Base-by-base conservation (phyloP, 1,284 basidiomycete genomes). In the Uromyces viciae-fabae region DNA sequence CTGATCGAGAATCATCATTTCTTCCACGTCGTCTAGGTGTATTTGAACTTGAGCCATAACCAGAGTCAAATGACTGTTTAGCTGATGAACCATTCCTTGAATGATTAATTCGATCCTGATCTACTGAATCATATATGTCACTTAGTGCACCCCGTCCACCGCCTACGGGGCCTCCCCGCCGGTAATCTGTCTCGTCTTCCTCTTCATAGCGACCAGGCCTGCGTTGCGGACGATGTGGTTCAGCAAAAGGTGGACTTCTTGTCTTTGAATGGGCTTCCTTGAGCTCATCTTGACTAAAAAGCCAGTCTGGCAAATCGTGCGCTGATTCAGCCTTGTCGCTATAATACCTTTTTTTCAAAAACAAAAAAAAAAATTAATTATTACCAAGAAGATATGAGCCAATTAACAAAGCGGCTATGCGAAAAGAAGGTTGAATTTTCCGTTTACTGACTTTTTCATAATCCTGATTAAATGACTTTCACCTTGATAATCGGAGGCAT, bases 381-480 rank as follows among this genome's bases (percentile, higher is more conserved):
- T 28, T n/a, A n/a, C n/a, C n/a, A n/a, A n/a, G n/a, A n/a, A n/a
- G n/a, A n/a, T n/a, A n/a, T n/a, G n/a, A n/a, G n/a, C n/a, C n/a
- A n/a, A n/a, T n/a, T n/a, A n/a, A n/a, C n/a, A n/a, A n/a, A 1
- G 28, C 3, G 76, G 52, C 5, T 28, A 56, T n/a, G n/a, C n/a
- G n/a, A n/a, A n/a, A n/a, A n/a, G n/a, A n/a, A n/a, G n/a, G 8
- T 2, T 52, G 4, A 40, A 7, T 49, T 22, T 49, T 49, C 46
- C 22, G 11, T 49, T 49, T 49, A 14, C 69, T 72, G 36, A 80
- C 78, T 73, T 60, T 72, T 80, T 80, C 78, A 80, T 80, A 46
- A 80, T 80, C 69, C 78, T 60, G 42, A 60, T 80, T 28, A 80
- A 38, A 80, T 80, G 78, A 38, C 78, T 80, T 62, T 80, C 78